Base-by-base conservation (phyloP, 345 rosid genomes). In the Salix exigua region DNA sequence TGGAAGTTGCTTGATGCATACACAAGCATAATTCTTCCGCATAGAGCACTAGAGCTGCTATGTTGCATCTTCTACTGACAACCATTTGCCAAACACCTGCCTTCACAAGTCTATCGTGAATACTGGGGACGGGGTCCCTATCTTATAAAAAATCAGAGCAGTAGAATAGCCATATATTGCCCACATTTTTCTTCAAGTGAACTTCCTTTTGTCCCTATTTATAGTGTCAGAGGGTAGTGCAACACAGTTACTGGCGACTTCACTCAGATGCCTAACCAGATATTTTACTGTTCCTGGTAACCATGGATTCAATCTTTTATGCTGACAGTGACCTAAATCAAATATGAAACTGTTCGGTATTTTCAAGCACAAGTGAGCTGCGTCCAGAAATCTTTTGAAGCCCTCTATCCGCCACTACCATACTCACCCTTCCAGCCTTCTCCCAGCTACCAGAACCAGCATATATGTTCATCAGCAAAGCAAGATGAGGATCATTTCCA, bases 401-500 rank as follows among this genome's bases (percentile, higher is more conserved):
- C 71, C 94, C 90, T 44, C 84, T 83, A 48, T 75, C 65, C 38
- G 38, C 77, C 90, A 87, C 84, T 33, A 50, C 82, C 55, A 75
- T 68, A 77, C 96, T 86, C 81, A 84, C 48, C 75, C 76, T 83
- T 84, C 87, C 93, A 25, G 94, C 87, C 74, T 70, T 85, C 80
- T 88, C 87, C 96, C 94, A 91, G 79, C 83, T 81, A 33, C 84
- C 86, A n/a, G 85, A 68, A 40, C 89, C 89, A 58, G 94, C 96
- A 84, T 88, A 90, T 66, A 91, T 83, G 78, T 89, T 91, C n/a
- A 92, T 86, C 19, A 90, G 82, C 50, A 87, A 85, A 51, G 86
- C 86, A 75, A 78, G 73, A 73, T 86, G 90, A 14, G 86, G 77
- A 75, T 84, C 88, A 38, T 80, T 86, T 28, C 73, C 77, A 4